Evolutionary conservation across 495 filamentous ascomycete species (phyloP), one percentile per base, ranked within the genome.

Genomic region (Trichocladium uniseriatum): DNA sequence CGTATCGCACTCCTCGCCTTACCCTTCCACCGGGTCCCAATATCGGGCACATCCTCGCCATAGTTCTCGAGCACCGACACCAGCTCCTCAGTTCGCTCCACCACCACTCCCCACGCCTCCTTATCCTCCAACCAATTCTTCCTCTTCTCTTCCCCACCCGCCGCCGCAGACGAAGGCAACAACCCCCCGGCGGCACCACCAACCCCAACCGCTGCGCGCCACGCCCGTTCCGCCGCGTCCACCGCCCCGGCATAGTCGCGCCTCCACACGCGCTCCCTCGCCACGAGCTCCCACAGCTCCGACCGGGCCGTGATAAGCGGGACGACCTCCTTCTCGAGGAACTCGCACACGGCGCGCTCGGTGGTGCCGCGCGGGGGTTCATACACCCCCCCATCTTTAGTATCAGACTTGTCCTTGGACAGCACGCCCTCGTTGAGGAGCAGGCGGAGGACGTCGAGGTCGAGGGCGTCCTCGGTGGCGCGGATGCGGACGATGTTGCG

Each of bases 161-260:
- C 53, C 1, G 45, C 49, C 0, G 49, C 60, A 1, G 61, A 44
- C 0, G 55, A 57, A 0, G 62, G 22, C 5, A 14, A 38, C 27
- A 9, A 43, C 15, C 57, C 37, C 1, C 53, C 56, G 6, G 51
- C 48, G n/a, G 53, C 60, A 5, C 61, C 60, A 10, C 58, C 63
- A 1, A 66, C 64, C 38, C 74, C 77, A 28, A 79, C 62, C 1
- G 77, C 73, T 2, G 83, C 80, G 0, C 92, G 77, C 89, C 89
- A 97, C 2, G 86, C 87, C 61, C 86, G 89, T 71, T 97, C 92
- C 2, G 90, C 78, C 0, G 85, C 86, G 20, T 84, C 84, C 1
- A 98, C 68, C 3, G 90, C 85, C 20, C 80, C 79, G 0, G 66
- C 65, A 3, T 83, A 88, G 22, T 79, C 80, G 7, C 77, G 62